A percentile compares a stretch with the other conserved stretches of the same genome.
phyloP scores from a whole-genome alignment of 352 stramenopile genomes.

The Pythium phragmitis region DNA sequence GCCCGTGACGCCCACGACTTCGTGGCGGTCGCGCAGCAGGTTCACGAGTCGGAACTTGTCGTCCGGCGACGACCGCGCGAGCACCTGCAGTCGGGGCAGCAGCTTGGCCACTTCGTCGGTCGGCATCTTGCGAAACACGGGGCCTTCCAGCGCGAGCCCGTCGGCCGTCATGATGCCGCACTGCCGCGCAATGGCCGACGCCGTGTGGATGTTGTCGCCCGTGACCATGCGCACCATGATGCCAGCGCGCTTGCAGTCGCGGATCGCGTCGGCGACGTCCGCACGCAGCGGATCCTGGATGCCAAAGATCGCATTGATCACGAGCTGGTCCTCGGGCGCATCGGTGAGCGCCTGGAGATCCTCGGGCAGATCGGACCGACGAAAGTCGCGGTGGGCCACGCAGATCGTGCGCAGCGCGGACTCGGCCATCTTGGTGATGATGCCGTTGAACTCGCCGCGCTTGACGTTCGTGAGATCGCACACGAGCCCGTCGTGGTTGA shows the following conservation, averaged over 20 bases:
- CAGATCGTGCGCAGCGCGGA: slow-evolving; percentile 86
- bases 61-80: slow-evolving; percentile 94
- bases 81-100: slow-evolving; percentile 79
- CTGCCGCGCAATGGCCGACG: slow-evolving; percentile 94
- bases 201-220: slow-evolving; percentile 98
- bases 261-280: slow-evolving; percentile 94
- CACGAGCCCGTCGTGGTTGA: slow-evolving; percentile 56
- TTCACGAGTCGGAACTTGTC: slow-evolving; percentile 97
- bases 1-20: slow-evolving; percentile 79
- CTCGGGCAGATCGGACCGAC: slow-evolving; percentile 39
- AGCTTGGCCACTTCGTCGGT: slow-evolving; percentile 54
- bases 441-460: slow-evolving; percentile 64
- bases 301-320: slow-evolving; percentile 91
- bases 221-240: slow-evolving; percentile 99
- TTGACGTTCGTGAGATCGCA: slow-evolving; percentile 55
- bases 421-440: slow-evolving; percentile 83
- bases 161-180: slow-evolving; percentile 94
- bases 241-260: slow-evolving; percentile 92
- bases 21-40: slow-evolving; percentile 61
- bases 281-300: slow-evolving; percentile 95
- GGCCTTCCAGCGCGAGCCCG: slow-evolving; percentile 90
- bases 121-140: slow-evolving; percentile 89
- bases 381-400: slow-evolving; percentile 82
- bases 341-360: slow-evolving; percentile 57
- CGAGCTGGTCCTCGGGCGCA: slow-evolving; percentile 71